Evolutionary conservation across 805 yeast genomes (phyloP), one percentile per base, ranked within the genome.

Genomic region (Yarrowia keelungensis): DNA sequence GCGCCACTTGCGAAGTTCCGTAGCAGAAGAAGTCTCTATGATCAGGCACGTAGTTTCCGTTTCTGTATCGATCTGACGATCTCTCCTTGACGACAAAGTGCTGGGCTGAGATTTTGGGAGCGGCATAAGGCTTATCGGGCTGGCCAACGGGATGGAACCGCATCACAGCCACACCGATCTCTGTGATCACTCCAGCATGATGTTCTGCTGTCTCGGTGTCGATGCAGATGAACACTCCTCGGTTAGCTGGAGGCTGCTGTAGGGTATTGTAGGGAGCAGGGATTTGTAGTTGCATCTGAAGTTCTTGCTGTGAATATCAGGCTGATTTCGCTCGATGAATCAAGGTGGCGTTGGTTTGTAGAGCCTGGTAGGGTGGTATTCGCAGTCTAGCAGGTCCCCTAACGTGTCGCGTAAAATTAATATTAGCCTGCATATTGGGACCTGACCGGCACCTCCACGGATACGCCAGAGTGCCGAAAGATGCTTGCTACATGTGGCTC

Each of bases 21-120:
- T 84, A 82, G 39, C 83, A 75, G 72, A 83, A 87, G 43, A 84
- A 80, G 15, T 79, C 80, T 70, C 83, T 81, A 73, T 86, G 82
- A 71, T 88, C 86, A 1, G 85, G 81, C 1, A 88, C 89, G 74
- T 73, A 88, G 49, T 76, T 75, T 3, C 88, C 86, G 74, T 88
- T 88, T 19, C 79, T 75, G 67, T 62, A 62, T 12, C 47, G 45
- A 22, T 38, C 47, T 8, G 67, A 36, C 22, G 56, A 47, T 47
- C 54, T 38, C 56, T 62, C 67, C 26, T 62, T 49, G 26, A 62
- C 67, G 14, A 62, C 67, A 38, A 62, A 62, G 38, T 62, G 67
- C 56, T 62, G 67, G n/a, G 67, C 67, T 2, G 56, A 19, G 43
- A 62, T 62, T 22, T 49, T 62, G 8, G 67, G 67, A 14, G 56